phyloP scores from a whole-genome alignment of 257 asterid species.

The Orobanche coerulescens region DNA sequence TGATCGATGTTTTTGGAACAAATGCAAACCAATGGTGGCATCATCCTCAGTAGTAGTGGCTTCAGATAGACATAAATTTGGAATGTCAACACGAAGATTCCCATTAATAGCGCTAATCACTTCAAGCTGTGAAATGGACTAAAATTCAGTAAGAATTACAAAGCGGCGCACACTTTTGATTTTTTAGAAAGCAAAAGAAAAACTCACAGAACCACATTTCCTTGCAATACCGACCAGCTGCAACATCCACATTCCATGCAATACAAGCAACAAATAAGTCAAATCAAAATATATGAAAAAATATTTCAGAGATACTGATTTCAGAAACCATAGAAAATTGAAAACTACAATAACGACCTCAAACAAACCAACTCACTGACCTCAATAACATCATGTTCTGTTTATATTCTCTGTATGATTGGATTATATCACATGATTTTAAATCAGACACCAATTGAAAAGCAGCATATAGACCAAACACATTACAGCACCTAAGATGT shows the following conservation, averaged over 20 bases:
- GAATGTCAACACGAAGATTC: slow-evolving; percentile 42
- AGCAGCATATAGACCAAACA: no score
- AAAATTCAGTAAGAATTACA: neutral
- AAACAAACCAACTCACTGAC: neutral
- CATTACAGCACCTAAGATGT: no score
- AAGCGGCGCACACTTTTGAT: neutral
- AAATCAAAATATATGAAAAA: slow-evolving; percentile 7
- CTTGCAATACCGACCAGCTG: slow-evolving; percentile 80
- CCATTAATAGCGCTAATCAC: slow-evolving; percentile 69
- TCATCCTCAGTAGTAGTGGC: slow-evolving; percentile 32
- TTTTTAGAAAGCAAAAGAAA: slow-evolving; percentile 2
- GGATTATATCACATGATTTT: no score
- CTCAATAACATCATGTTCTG: slow-evolving; percentile 42
- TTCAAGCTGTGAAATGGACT: slow-evolving; percentile 45
- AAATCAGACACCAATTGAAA: no score
- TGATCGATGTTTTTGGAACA: slow-evolving; percentile 42
- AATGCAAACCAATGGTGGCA: slow-evolving; percentile 54
- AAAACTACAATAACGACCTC: neutral
- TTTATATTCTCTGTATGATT: neutral
- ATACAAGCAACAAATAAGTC: slow-evolving; percentile 22
- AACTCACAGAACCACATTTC: slow-evolving; percentile 67
- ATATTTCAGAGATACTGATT: neutral
- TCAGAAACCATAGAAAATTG: neutral
- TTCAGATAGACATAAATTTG: slow-evolving; percentile 24
- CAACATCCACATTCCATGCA: slow-evolving; percentile 28